These are phyloP conservation scores for Trichocladium uniseriatum DNA, from an alignment of 495 filamentous ascomycete species.

Conservation along the genomic window DNA sequence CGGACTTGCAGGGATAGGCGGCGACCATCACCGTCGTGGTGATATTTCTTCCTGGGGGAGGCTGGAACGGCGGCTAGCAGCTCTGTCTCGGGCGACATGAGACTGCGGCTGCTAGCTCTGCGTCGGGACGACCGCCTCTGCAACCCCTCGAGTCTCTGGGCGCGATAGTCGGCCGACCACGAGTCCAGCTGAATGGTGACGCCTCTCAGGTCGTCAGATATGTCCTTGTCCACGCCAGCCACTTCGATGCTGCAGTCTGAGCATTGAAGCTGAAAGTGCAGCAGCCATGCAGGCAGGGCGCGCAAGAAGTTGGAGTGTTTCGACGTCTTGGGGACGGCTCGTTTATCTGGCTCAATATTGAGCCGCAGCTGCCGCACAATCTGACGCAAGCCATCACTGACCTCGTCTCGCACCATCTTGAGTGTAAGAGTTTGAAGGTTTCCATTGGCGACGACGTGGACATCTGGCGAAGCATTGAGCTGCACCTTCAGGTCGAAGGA, in stretches of 20 bases:
- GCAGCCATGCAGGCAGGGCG: conserved; percentile 71
- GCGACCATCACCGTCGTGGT: conserved; percentile 67
- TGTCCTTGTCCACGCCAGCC: conserved; percentile 73
- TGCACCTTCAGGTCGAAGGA: conserved; percentile 77
- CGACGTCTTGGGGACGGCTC: conserved; percentile 37
- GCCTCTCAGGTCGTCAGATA: conserved; percentile 69
- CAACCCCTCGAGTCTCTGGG: conserved; percentile 57
- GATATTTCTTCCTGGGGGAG: conserved; percentile 48
- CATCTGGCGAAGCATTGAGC: conserved; percentile 73
- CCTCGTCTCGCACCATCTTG: conserved; percentile 83
- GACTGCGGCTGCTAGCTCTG: conserved; percentile 49
- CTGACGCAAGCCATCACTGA: conserved; percentile 82
- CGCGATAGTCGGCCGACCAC: conserved; percentile 85
- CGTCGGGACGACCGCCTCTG: conserved; percentile 44
- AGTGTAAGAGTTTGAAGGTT: conserved; percentile 78
- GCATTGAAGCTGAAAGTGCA: conserved; percentile 74
- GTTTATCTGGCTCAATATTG: conserved; percentile 53
- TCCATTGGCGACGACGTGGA: conserved; percentile 70
- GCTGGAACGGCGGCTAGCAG: conserved; percentile 48
- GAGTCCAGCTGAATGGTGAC: conserved; percentile 79
- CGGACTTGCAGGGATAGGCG: conserved; percentile 70
- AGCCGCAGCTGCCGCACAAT: conserved; percentile 71
- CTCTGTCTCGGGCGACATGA: conserved; percentile 48
- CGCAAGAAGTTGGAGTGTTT: conserved; percentile 60
- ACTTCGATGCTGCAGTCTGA: conserved; percentile 84